Percentiles rank a stretch among this genome's conserved stretches.
Evolutionary conservation across 129 eudicot species (phyloP).

Genomic region (Rutidosis leptorrhynchoides): DNA sequence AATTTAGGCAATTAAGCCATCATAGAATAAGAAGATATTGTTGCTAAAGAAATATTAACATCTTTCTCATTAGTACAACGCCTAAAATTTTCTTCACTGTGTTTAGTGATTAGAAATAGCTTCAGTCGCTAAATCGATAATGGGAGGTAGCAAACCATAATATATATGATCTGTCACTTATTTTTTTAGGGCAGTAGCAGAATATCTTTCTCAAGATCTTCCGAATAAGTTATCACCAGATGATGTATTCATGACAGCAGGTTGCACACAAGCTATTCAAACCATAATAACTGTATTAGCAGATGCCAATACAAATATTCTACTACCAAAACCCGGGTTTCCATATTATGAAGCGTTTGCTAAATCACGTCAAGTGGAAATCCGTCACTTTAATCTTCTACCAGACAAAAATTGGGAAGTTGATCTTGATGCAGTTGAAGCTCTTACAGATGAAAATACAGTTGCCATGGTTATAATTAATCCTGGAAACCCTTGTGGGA

Average conservation of each 20-base stretch:
- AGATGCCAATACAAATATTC: conserved; percentile 41
- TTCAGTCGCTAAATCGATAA: no score
- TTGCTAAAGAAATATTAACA: not conserved
- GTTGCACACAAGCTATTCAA: conserved; percentile 48
- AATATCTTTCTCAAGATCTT: not conserved
- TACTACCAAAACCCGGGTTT: conserved; percentile 43
- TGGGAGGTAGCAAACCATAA: no score
- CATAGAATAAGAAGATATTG: not conserved
- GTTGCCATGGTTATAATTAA: conserved; percentile 49
- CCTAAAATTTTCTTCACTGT: not conserved
- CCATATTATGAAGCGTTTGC: conserved; percentile 43
- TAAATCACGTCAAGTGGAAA: conserved; percentile 34
- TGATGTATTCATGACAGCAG: conserved; percentile 42
- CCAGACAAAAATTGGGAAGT: conserved; percentile 55
- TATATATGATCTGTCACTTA: not conserved
- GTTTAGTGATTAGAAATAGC: not conserved
- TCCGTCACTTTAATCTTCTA: conserved; percentile 44
- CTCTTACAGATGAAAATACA: conserved; percentile 44
- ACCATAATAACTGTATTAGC: conserved; percentile 39
- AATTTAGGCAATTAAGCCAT: not conserved
- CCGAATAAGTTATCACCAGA: conserved; percentile 5
- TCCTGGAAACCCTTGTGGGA: conserved; percentile 64
- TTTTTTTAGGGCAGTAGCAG: not conserved
- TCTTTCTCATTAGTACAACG: not conserved
- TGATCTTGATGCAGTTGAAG: conserved; percentile 39